phyloP scores from a whole-genome alignment of 164 flowering plant genomes.

The Cinnamomum chago region DNA sequence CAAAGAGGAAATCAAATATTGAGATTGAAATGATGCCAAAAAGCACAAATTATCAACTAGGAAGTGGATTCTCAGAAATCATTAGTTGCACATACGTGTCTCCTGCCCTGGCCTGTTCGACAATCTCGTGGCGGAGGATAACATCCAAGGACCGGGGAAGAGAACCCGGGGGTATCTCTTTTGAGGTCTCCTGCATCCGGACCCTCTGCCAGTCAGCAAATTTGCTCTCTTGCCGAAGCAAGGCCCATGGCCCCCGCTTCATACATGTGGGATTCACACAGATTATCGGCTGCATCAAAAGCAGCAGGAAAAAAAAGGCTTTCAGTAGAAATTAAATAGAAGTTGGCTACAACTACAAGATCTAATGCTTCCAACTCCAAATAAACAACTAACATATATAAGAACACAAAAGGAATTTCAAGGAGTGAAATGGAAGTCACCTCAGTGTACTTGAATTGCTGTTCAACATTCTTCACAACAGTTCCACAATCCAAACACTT shows the following conservation, averaged over 20 bases:
- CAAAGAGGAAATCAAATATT: background rate
- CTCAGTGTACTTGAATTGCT: conserved; percentile 97
- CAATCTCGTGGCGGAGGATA: conserved; percentile 96
- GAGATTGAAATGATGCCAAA: background rate
- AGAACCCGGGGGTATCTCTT: conserved; percentile 97
- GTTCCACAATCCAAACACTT: conserved; percentile 87
- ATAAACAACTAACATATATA: background rate
- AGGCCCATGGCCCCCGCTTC: conserved; percentile 66
- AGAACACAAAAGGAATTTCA: background rate
- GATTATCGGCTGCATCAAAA: conserved; percentile 67
- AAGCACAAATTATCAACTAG: background rate
- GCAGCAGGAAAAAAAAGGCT: background rate
- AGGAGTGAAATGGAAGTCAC: conserved; percentile 22
- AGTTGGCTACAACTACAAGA: background rate
- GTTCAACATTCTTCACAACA: conserved; percentile 81
- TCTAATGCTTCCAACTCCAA: background rate
- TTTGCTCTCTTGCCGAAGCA: conserved; percentile 90
- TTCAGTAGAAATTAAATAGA: background rate
- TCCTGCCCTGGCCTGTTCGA: conserved; percentile 98
- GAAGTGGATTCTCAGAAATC: background rate
- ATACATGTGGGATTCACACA: conserved; percentile 67
- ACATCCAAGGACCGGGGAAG: conserved; percentile 95
- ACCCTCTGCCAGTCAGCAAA: conserved; percentile 99
- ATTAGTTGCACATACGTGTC: conserved; percentile 61
- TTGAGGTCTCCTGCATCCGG: conserved; percentile 93